These are phyloP conservation scores for Pythium apleroticum DNA, from an alignment of 352 stramenopile species.

Conservation along the genomic window DNA sequence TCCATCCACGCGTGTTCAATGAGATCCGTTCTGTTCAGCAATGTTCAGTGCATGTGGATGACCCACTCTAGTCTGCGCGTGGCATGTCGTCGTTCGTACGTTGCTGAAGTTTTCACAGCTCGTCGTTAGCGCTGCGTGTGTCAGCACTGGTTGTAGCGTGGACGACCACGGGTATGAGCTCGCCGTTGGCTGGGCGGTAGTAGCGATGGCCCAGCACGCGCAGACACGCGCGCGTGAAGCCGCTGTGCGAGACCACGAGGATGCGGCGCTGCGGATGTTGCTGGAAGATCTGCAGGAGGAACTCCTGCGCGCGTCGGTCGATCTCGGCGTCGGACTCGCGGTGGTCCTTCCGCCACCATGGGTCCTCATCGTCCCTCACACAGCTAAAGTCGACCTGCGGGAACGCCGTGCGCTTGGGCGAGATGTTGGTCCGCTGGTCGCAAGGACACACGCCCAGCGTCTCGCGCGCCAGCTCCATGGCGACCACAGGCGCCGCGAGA, in stretches of 20 bases:
- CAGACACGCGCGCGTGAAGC: conserved; percentile 66
- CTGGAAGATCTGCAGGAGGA: conserved; percentile 50
- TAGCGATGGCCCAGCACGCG: conserved; percentile 55
- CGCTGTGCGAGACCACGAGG: conserved; percentile 64
- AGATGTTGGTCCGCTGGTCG: conserved; percentile 48
- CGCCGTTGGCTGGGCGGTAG: conserved; percentile 65
- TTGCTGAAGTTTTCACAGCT: conserved; percentile 1
- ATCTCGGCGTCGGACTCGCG: conserved; percentile 68
- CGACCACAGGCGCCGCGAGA: conserved; percentile 39
- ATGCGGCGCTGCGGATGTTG: conserved; percentile 37
- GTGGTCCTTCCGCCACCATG: conserved; percentile 53
- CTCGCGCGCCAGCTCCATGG: conserved; percentile 58
- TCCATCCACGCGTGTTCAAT: not conserved
- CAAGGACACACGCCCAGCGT: conserved; percentile 68
- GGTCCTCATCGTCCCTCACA: conserved; percentile 47
- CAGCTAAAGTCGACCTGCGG: conserved; percentile 51
- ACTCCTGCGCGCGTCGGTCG: conserved; percentile 41
- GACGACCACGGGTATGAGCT: conserved; percentile 66
- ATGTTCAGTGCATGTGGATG: not conserved
- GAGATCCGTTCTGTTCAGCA: conserved; percentile 1
- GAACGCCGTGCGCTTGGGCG: conserved; percentile 41
- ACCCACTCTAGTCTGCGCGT: not conserved
- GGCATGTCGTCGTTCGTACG: not conserved
- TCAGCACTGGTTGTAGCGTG: not conserved
- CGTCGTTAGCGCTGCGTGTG: not conserved